A percentile compares a stretch with the other conserved stretches of the same genome.
Conservation (phyloP, 2,329 filamentous ascomycete species). For the Sphaerostilbella broomeana region DNA sequence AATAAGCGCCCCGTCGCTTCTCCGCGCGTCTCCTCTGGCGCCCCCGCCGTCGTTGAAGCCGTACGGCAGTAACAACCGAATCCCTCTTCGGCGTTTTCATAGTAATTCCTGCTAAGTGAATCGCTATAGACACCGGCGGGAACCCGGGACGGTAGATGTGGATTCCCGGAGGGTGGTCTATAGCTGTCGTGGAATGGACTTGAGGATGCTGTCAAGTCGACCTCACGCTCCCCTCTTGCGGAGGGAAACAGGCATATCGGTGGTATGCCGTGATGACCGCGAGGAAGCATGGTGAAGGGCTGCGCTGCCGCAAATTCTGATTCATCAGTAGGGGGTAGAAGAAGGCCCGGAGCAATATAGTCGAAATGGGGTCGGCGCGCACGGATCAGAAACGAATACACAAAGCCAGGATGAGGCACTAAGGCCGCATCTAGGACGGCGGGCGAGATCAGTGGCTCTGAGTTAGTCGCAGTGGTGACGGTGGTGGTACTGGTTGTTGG, state of each 20-base stretch:
- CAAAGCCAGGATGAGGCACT: slow-evolving; percentile 7
- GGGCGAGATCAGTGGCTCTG: background rate
- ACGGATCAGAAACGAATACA: slow-evolving; percentile 7
- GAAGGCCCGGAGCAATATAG: slow-evolving; percentile 11
- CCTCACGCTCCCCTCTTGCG: background rate
- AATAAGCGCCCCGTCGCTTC: slow-evolving; percentile 4
- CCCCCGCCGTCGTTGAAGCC: background rate
- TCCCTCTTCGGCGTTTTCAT: slow-evolving; percentile 4
- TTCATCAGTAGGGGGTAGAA: slow-evolving; percentile 4
- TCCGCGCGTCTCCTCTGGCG: background rate
- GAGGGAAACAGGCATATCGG: slow-evolving; percentile 1
- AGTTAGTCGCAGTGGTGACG: too few relatives aligned
- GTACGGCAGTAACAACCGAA: slow-evolving; percentile 1
- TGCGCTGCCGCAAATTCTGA: background rate
- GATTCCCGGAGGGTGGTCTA: too few relatives aligned
- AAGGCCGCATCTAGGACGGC: background rate
- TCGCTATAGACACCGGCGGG: background rate
- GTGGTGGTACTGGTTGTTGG: too few relatives aligned
- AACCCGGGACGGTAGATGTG: background rate
- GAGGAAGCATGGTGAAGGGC: background rate
- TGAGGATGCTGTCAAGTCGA: background rate
- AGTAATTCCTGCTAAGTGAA: background rate
- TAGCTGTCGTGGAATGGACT: background rate
- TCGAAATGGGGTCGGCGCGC: slow-evolving; percentile 11
- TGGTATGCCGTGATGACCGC: background rate